A percentile compares a stretch with the other conserved stretches of the same genome.
Evolutionary conservation across 2,329 filamentous ascomycete genomes (phyloP).

Genomic region (Botrytis hyacinthi): DNA sequence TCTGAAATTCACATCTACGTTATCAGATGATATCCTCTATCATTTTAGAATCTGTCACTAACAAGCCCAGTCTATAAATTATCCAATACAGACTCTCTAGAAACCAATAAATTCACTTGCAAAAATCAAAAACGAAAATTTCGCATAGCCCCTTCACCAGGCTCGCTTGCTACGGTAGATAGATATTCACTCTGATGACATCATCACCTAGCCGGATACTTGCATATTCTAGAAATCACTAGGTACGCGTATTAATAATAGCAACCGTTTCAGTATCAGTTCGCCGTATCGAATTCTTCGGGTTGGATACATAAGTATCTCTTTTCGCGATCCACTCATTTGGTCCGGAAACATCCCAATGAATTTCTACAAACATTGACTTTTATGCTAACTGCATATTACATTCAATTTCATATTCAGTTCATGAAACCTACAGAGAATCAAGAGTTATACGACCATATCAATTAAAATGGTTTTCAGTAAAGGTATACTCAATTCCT

Average conservation of each 20-base stretch:
- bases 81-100: not conserved
- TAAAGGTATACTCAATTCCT: not conserved
- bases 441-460: not conserved
- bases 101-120: not conserved
- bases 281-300: not conserved
- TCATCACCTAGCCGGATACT: not conserved
- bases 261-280: too few species aligned
- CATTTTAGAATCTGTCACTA: too few species aligned
- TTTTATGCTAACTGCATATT: not conserved
- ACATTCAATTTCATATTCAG: not conserved
- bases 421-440: accelerated
- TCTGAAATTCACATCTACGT: not conserved
- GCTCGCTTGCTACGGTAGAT: not conserved
- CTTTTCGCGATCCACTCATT: too few species aligned
- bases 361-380: not conserved
- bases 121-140: accelerated
- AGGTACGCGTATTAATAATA: not conserved
- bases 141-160: not conserved
- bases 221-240: not conserved
- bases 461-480: not conserved
- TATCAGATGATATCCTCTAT: not conserved
- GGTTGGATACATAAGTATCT: not conserved
- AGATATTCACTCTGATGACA: not conserved
- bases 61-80: not conserved
- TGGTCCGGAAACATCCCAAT: not conserved